Base-by-base conservation (phyloP, 176 grass and related monocot genomes). In the Tillandsia leiboldiana region DNA sequence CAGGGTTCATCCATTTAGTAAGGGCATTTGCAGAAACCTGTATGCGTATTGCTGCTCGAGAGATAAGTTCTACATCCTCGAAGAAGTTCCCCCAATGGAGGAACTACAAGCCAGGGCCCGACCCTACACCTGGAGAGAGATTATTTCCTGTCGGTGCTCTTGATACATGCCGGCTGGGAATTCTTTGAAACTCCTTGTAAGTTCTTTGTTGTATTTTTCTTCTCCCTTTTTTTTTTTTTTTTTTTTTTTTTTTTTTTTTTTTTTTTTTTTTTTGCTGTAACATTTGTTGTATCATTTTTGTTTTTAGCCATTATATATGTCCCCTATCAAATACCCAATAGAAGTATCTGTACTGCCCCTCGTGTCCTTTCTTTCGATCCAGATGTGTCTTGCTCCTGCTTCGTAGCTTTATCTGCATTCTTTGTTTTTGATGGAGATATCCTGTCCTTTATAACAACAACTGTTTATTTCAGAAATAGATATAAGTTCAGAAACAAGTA, bases 1-100 rank as follows among this genome's bases (percentile, higher is more conserved):
- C 29, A 99, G 68, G 80, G 84, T 99, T 81, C 73, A 82, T 75
- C 95, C 95, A 26, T 99, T 99, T 75, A 99, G 89, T 73, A 80
- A 70, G 57, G 95, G 95, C 80, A 73, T 99, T 54, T 90, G 75
- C 73, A 77, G 51, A 73, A 99, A 99, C 78, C 65, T 93, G 15
- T 86, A 83, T 7, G 64, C 26, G 11, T 99, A 93, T 75, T 99
- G 95, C 70, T 80, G 74, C 17, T 79, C 82, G 51, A 80, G 82
- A 54, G 63, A 80, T 68, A 81, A 72, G 29, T 83, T 67, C 7
- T 80, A 68, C 70, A 58, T 71, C 76, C 67, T 99, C 15, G 95
- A 99, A 88, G 82, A 82, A 20, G 67, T 99, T 18, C 95, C 90
- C 49, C 71, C 80, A 8, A 51, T 75, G 12, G 84, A 90, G 75